Conservation (phyloP, 495 filamentous ascomycete genomes). For the Hypoxylon perforatum region DNA sequence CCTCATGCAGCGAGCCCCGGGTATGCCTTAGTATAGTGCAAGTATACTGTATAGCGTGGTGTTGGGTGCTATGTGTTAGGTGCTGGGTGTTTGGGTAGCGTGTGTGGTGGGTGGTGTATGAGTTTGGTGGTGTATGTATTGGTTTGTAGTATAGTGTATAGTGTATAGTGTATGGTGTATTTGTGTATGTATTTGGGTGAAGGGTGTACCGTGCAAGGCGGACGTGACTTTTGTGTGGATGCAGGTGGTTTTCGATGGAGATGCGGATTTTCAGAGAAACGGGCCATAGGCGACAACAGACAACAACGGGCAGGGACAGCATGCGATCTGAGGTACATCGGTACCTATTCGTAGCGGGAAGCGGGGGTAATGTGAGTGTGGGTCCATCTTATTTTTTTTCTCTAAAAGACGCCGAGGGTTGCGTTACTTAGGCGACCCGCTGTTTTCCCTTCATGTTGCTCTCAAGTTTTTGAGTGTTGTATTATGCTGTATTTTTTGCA, state of each 20-base stretch:
- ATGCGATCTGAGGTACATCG: slow-evolving; percentile 36
- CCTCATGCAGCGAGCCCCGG: slow-evolving; percentile 36
- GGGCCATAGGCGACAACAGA: background rate
- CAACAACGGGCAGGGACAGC: slow-evolving; percentile 21
- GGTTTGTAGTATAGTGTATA: slow-evolving; percentile 1
- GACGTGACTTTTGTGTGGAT: slow-evolving; percentile 44
- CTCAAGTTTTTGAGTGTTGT: no score
- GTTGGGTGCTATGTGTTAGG: slow-evolving; percentile 9
- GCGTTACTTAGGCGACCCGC: slow-evolving; percentile 42
- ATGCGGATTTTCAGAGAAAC: slow-evolving; percentile 32
- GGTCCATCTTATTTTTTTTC: slow-evolving; percentile 1
- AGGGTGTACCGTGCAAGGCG: slow-evolving; percentile 40
- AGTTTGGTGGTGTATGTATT: background rate
- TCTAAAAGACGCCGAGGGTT: slow-evolving; percentile 44
- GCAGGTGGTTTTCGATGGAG: slow-evolving; percentile 23
- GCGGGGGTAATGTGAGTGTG: slow-evolving; percentile 9
- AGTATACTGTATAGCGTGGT: slow-evolving; percentile 29
- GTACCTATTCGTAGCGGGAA: slow-evolving; percentile 3
- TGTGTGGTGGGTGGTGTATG: background rate
- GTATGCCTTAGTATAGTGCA: slow-evolving; percentile 26
- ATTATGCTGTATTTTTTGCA: no score
- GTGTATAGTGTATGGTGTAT: slow-evolving; percentile 19
- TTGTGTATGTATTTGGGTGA: slow-evolving; percentile 24
- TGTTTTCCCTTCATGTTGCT: slow-evolving; percentile 12
- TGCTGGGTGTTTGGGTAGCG: background rate